These are phyloP conservation scores for Candida maesae DNA, from an alignment of 805 yeast species.

Conservation along the genomic window DNA sequence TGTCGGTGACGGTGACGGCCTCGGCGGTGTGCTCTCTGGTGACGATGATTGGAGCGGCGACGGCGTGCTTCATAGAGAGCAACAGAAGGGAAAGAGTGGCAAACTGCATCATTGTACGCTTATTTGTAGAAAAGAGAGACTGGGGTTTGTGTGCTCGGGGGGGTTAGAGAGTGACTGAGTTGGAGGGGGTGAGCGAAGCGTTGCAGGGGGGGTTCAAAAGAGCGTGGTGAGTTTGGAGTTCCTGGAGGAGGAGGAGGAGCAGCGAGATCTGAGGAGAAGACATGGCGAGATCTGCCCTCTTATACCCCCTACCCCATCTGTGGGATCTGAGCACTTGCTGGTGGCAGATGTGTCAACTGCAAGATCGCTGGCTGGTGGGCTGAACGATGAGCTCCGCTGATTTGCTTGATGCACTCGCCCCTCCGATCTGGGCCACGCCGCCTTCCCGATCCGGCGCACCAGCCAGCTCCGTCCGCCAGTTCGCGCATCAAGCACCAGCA, in stretches of 20 bases:
- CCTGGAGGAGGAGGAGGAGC: background rate
- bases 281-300: background rate
- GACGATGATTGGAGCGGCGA: conserved; percentile 38
- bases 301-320: background rate
- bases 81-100: conserved; percentile 9
- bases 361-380: conserved; percentile 4
- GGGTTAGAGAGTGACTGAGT: conserved; percentile 9
- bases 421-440: background rate
- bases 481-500: no score
- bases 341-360: background rate
- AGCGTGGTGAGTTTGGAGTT: background rate
- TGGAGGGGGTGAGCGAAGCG: conserved; percentile 1
- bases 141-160: conserved; percentile 4
- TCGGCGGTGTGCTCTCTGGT: conserved; percentile 56
- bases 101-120: conserved; percentile 11
- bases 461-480: background rate
- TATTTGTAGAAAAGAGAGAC: conserved; percentile 6
- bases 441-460: conserved; percentile 2
- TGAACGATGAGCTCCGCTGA: background rate
- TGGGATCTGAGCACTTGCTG: no score
- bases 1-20: conserved; percentile 43
- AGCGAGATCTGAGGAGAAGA: no score
- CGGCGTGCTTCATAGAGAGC: conserved; percentile 22
- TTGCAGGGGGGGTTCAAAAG: background rate
- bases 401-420: background rate